Conservation (phyloP, 2,329 filamentous ascomycete genomes). For the Rutstroemia sp. region DNA sequence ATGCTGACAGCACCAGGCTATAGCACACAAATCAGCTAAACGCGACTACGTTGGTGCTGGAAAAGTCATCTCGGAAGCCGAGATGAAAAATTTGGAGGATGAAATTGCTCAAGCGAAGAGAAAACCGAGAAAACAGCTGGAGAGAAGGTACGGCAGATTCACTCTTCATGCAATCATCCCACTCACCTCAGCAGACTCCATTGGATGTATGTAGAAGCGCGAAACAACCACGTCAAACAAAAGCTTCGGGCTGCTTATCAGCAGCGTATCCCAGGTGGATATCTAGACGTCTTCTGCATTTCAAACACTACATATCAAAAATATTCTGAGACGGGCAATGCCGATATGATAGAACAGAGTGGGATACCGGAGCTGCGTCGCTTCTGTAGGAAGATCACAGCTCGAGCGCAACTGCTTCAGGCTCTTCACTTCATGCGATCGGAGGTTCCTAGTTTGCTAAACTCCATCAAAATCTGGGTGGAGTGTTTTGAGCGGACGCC, state of each 20-base stretch:
- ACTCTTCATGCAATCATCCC: not conserved
- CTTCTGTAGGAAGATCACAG: constrained; percentile 26
- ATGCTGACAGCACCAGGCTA: no score
- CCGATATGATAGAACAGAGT: constrained; percentile 24
- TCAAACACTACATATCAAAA: constrained; percentile 32
- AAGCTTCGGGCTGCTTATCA: not conserved
- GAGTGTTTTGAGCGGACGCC: not conserved
- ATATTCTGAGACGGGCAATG: constrained; percentile 26
- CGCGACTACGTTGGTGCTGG: not conserved
- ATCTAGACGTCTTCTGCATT: constrained; percentile 31
- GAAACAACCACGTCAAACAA: not conserved
- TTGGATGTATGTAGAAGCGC: not conserved
- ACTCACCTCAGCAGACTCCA: not conserved
- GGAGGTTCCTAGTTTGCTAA: not conserved
- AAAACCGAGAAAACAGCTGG: not conserved
- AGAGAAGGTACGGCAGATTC: constrained; percentile 9
- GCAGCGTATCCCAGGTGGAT: constrained; percentile 8
- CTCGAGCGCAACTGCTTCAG: not conserved
- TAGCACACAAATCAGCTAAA: no score
- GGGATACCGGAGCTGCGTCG: constrained; percentile 30
- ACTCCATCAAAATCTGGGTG: not conserved
- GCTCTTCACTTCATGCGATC: not conserved
- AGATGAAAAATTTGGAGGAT: not conserved
- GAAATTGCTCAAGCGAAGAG: not conserved
- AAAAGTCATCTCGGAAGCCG: not conserved